phyloP scores from a whole-genome alignment of 805 yeast species.

The Kodamaea sagamina region DNA sequence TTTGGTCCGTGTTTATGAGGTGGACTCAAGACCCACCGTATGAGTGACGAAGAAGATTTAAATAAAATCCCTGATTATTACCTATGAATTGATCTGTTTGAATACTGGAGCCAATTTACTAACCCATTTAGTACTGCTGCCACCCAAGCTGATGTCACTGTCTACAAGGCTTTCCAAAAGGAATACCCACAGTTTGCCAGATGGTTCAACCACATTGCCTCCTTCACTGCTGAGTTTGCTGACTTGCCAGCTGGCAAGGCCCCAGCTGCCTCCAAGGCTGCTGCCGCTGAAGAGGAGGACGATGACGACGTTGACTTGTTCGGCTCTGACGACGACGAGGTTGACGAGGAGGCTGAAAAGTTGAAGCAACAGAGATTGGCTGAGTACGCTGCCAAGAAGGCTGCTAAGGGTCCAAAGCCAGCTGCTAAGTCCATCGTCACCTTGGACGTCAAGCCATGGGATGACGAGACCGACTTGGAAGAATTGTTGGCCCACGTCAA shows the following conservation, averaged over 20 bases:
- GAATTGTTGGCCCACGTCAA: slow-evolving; percentile 85
- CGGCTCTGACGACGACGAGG: slow-evolving; percentile 94
- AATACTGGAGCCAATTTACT: slow-evolving; percentile 20
- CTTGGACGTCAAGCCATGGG: slow-evolving; percentile 99
- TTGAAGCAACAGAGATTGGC: slow-evolving; percentile 97
- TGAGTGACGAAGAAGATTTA: slow-evolving; percentile 70
- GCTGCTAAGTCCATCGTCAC: slow-evolving; percentile 98
- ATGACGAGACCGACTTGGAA: slow-evolving; percentile 96
- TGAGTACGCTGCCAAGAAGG: slow-evolving; percentile 97
- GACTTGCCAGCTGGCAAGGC: slow-evolving; percentile 77
- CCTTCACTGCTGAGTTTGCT: slow-evolving; percentile 83
- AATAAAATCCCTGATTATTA: slow-evolving; percentile 24
- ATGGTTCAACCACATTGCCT: slow-evolving; percentile 98
- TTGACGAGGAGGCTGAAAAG: slow-evolving; percentile 95
- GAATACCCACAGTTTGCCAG: slow-evolving; percentile 93
- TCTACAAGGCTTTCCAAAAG: slow-evolving; percentile 90
- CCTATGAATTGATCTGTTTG: slow-evolving; percentile 7
- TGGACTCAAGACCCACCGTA: slow-evolving; percentile 92
- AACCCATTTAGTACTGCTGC: slow-evolving; percentile 67
- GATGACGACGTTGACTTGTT: slow-evolving; percentile 92
- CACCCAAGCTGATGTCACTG: slow-evolving; percentile 93
- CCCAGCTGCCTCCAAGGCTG: slow-evolving; percentile 46
- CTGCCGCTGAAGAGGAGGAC: slow-evolving; percentile 58
- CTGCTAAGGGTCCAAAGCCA: slow-evolving; percentile 94
- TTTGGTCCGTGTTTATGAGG: slow-evolving; percentile 98